phyloP scores from a whole-genome alignment of 1,284 basidiomycete genomes.

The Tetrapyrgos nigripes region DNA sequence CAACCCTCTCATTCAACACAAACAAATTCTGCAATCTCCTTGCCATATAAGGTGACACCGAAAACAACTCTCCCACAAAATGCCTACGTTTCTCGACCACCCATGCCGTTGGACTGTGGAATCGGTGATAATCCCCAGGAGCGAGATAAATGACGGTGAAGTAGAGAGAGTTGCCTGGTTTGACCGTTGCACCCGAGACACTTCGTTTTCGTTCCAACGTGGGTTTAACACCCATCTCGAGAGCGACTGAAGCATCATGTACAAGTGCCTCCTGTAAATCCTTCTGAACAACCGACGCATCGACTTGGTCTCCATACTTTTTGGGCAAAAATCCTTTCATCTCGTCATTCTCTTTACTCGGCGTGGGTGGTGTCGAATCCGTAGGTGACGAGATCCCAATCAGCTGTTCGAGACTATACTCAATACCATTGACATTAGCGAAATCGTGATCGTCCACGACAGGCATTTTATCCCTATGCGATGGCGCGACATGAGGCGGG shows the following conservation, averaged over 20 bases:
- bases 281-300: constrained; percentile 69
- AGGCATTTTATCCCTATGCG: constrained; percentile 56
- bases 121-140: constrained; percentile 98
- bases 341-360: constrained; percentile 24
- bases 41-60: constrained; percentile 96
- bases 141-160: constrained; percentile 98
- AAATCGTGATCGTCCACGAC: constrained; percentile 88
- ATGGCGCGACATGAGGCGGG: constrained; percentile 44
- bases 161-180: constrained; percentile 83
- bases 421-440: constrained; percentile 96
- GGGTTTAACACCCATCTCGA: constrained; percentile 66
- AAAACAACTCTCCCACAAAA: constrained; percentile 97
- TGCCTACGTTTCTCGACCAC: constrained; percentile 96
- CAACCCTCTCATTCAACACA: constrained; percentile 97
- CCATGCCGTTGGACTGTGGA: constrained; percentile 96
- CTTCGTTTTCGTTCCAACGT: constrained; percentile 45
- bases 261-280: constrained; percentile 60
- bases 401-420: constrained; percentile 90
- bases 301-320: constrained; percentile 65
- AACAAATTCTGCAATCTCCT: constrained; percentile 93
- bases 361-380: constrained; percentile 38
- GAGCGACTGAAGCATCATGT: constrained; percentile 72
- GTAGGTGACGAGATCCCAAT: constrained; percentile 55
- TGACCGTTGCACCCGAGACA: constrained; percentile 53
- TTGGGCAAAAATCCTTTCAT: constrained; percentile 36